Base-by-base conservation (phyloP, 495 filamentous ascomycete species). In the Rhypophila decipiens region DNA sequence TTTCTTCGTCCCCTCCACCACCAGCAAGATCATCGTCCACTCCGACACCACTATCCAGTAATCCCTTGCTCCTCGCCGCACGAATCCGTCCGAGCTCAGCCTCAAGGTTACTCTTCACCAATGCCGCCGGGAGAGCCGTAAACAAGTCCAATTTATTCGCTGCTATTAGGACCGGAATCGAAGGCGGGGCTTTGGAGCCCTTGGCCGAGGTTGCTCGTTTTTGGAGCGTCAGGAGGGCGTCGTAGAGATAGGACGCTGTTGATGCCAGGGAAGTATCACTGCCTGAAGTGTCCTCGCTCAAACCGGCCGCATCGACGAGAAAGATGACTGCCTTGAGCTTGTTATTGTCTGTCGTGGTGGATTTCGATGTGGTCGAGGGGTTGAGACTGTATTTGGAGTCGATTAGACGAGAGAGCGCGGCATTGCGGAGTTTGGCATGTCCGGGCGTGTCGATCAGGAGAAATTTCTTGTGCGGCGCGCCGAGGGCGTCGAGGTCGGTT, bases 131-230 rank as follows among this genome's bases (percentile, higher is more conserved):
- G 39, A 96, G 68, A 10, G 93, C 90, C 0, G 93, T 97, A 63
- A 98, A 98, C 11, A 97, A 70, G 64, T 98, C 93, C 42, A 90
- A 74, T 73, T 98, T 98, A 62, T 97, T 97, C 31, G 90, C 90
- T 3, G 87, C 90, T 33, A 98, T 67, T 17, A 97, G 67, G 2
- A 98, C 78, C 0, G 85, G 80, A 23, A 94, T 74, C 17, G 80
- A 76, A 13, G 75, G 65, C 3, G 80, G 78, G 2, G 75, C 72
- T 47, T 82, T 83, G 36, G 73, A 69, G 9, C 75, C 79, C 52
- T 78, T 74, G 27, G 65, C 74, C 11, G 58, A 67, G 12, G 78
- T 70, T 34, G 60, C 74, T 5, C 85, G 76, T 63, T 83, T 86
- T 63, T 98, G 93, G 38, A 98, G 72, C 0, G 83, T 51, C 4